Base-by-base conservation (phyloP, 164 flowering plant genomes). In the Stephania yunnanensis region DNA sequence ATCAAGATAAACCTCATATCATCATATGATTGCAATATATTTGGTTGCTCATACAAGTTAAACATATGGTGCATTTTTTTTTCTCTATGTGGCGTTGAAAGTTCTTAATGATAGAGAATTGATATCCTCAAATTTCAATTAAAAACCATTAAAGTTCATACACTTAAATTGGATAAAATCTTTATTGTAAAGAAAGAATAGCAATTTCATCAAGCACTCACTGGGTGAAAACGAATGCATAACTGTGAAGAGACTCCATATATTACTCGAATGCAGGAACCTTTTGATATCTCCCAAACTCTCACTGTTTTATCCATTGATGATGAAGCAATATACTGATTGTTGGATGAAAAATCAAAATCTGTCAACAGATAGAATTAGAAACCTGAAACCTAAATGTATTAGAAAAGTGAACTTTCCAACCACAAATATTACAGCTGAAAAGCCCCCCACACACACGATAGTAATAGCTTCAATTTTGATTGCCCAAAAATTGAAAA, bases 171-270 rank as follows among this genome's bases (percentile, higher is more conserved):
- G 19, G 20, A 58, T 58, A 58, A 58, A 58, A 48, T 48, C 20
- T 12, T 12, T 7, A 15, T 58, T 5, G 19, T 15, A 58, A 58
- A 46, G n/a, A 46, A 71, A 71, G 25, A 50, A 71, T 20, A 50
- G 6, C 70, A 71, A 22, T 13, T 2, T 44, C 10, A 42, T 70
- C 25, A 7, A 31, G 63, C 46, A 89, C 99, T 87, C 86, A 95
- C 99, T 77, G 99, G 99, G 80, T 95, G 99, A 81, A 95, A 95
- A 67, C 98, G 95, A 64, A 95, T 92, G 84, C 97, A 95, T 76
- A 87, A 79, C 77, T 95, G 99, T 29, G 97, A 79, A 68, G 97
- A 88, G 67, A 91, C 89, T 76, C 98, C 98, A 85, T 95, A 95
- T 75, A 93, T 91, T 73, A 95, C 97, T 74, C 98, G 86, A 75